Evolutionary conservation across 2,329 filamentous ascomycete species (phyloP).

Genomic region (Colletotrichum agaves): DNA sequence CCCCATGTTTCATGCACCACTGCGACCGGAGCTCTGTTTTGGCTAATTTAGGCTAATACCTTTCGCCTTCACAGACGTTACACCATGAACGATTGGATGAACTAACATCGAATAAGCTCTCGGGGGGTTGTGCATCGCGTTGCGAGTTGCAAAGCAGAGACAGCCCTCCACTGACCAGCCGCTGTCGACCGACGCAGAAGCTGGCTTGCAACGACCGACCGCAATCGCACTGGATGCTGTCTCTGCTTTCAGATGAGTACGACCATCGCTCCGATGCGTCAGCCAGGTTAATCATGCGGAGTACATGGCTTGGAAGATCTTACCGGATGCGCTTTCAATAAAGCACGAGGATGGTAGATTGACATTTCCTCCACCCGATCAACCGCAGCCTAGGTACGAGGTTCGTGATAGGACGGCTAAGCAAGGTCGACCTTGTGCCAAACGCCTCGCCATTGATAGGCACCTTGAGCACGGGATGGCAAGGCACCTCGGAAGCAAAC

Average conservation of each 20-base stretch:
- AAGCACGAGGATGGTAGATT: not conserved
- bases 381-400: not conserved
- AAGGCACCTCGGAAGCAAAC: not conserved
- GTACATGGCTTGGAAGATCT: not conserved
- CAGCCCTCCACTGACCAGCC: too few species aligned
- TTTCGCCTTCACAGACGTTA: not conserved
- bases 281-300: not conserved
- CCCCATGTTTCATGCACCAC: slow-evolving; percentile 28
- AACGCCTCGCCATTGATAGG: not conserved
- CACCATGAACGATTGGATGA: too few species aligned
- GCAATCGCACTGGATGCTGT: too few species aligned
- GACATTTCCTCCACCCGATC: not conserved
- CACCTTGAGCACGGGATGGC: not conserved
- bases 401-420: not conserved
- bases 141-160: too few species aligned
- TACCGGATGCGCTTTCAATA: too few species aligned
- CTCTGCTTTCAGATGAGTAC: too few species aligned
- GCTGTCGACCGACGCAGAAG: too few species aligned
- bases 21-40: slow-evolving; percentile 5
- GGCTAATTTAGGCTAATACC: slow-evolving; percentile 17
- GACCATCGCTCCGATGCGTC: too few species aligned
- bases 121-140: too few species aligned
- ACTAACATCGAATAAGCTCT: too few species aligned
- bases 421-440: not conserved
- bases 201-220: too few species aligned